Percentiles rank a stretch among this genome's conserved stretches.
Conservation (phyloP, 1,139 yeast genomes). For the Pichia sp. region DNA sequence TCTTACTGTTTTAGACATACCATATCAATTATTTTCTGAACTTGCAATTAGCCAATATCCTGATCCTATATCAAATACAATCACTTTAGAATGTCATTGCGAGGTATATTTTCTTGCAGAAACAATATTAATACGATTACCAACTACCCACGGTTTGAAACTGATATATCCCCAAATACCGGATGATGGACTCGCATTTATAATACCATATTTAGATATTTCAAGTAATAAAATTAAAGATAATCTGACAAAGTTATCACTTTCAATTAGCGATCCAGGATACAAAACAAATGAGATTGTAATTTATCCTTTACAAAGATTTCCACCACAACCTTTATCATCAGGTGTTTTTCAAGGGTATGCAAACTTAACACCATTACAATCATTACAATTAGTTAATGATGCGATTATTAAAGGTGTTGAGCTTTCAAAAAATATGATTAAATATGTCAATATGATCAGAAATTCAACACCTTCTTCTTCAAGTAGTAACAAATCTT, state of each 20-base stretch:
- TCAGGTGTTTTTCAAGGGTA: conserved; percentile 13
- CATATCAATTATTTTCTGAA: conserved; percentile 4
- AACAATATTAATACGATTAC: conserved; percentile 11
- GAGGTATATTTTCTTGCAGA: conserved; percentile 17
- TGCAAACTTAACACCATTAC: conserved; percentile 17
- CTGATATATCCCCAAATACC: conserved; percentile 1
- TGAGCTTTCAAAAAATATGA: conserved; percentile 8
- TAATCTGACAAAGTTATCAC: conserved; percentile 16
- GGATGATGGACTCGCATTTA: conserved; percentile 13
- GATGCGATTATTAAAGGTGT: conserved; percentile 13
- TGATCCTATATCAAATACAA: conserved; percentile 9
- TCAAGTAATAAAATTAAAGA: conserved; percentile 10
- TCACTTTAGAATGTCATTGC: conserved; percentile 12
- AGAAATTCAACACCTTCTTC: conserved; percentile 1
- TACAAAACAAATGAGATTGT: neutral
- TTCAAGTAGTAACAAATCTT: neutral
- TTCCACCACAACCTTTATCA: conserved; percentile 18
- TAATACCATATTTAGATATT: conserved; percentile 13
- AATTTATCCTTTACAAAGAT: conserved; percentile 16
- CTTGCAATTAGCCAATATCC: conserved; percentile 3
- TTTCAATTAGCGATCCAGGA: no score
- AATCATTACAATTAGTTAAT: conserved; percentile 13
- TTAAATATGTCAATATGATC: neutral
- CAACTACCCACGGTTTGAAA: conserved; percentile 5
- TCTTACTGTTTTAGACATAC: conserved; percentile 8